Base-by-base conservation (phyloP, 768 basidiomycete genomes). In the Leucocoprinus leucothites region DNA sequence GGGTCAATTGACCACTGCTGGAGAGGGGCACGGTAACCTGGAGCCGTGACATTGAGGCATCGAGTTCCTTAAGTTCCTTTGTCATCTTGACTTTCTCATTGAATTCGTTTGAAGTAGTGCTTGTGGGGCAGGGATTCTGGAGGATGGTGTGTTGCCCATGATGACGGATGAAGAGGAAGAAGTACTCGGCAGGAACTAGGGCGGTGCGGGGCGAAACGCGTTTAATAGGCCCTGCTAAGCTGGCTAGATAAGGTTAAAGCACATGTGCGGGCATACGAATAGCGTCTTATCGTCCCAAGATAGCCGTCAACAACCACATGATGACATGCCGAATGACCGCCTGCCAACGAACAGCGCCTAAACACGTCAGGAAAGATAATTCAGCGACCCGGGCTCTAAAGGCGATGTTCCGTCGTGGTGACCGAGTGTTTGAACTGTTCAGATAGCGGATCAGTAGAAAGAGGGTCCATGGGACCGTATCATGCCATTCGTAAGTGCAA, bases 1-100 rank as follows among this genome's bases (percentile, higher is more conserved):
- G 67, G 42, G 84, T 78, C 49, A 92, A 70, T 34, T 86, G 71
- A 25, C 90, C 90, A 61, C 84, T 75, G 38, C 69, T 61, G 2
- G 90, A 88, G 26, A 73, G 58, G 0, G 85, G 78, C 5, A 61
- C 38, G 21, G 67, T 58, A 42, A 75, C 51, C 14, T 65, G 63
- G 46, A 77, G 69, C 2, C 71, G 58, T 9, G 69, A 65, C 18
- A 75, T 57, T 16, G 69, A 66, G 13, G 64, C 61, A 36, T 67
- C 59, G 48, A 68, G 51, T 7, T 69, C 60, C 43, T 60, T 50
- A 44, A 65, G 57, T 25, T 60, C 47, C 38, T 31, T 38, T n/a
- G 35, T 24, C 34, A 21, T 21, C 36, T 40, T 9, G 14, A 26
- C 24, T 36, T 57, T 48, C 56, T 61, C 58, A 42, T 65, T 65